These are phyloP conservation scores for Taxillus chinensis DNA, from an alignment of 164 flowering plant genomes.

Conservation along the genomic window DNA sequence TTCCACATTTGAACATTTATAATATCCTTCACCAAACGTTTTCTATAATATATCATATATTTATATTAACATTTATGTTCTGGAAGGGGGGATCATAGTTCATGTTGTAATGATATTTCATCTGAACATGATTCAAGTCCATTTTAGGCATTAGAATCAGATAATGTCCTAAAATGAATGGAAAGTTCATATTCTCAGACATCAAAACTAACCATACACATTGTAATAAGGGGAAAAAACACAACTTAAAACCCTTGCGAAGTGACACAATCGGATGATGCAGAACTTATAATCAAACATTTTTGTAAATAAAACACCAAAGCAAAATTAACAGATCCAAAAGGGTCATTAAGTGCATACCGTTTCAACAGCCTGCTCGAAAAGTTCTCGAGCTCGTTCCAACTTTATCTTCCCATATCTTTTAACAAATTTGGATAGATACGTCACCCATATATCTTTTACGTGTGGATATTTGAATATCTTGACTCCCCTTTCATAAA, in stretches of 20 bases:
- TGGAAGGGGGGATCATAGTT: background rate
- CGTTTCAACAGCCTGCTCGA: conserved; percentile 82
- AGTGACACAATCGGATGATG: background rate
- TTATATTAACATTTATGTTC: too few relatives aligned
- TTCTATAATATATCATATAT: too few relatives aligned
- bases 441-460: conserved; percentile 93
- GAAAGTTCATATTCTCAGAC: too few relatives aligned
- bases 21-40: too few relatives aligned
- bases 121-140: background rate
- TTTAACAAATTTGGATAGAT: conserved; percentile 85
- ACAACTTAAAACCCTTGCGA: too few relatives aligned
- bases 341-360: conserved; percentile 27
- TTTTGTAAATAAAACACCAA: background rate
- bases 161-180: background rate
- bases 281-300: background rate
- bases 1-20: too few relatives aligned
- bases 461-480: conserved; percentile 97
- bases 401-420: conserved; percentile 79
- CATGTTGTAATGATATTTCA: too few relatives aligned
- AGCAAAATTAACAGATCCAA: background rate
- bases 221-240: too few relatives aligned
- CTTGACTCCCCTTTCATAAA: conserved; percentile 92
- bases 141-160: background rate
- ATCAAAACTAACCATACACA: too few relatives aligned
- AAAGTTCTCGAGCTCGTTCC: conserved; percentile 88